These are phyloP conservation scores for Fusarium pseudocircinatum DNA, from an alignment of 2,329 filamentous ascomycete genomes.

Conservation along the genomic window DNA sequence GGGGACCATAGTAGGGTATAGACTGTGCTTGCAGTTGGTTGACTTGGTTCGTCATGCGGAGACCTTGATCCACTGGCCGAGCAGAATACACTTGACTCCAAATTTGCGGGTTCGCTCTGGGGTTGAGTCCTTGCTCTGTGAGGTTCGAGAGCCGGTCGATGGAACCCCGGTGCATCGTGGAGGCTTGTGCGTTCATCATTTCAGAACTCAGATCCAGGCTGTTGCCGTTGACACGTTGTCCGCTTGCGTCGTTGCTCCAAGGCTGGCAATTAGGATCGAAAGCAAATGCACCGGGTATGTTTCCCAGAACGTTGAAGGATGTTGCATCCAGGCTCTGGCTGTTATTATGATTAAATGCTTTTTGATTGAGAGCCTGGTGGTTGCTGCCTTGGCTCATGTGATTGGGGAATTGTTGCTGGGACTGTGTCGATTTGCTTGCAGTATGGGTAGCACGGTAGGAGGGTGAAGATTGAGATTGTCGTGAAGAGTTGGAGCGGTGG, in stretches of 20 bases:
- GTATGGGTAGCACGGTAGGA: conserved; percentile 47
- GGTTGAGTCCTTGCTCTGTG: conserved; percentile 43
- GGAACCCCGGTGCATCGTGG: conserved; percentile 49
- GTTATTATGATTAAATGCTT: conserved; percentile 41
- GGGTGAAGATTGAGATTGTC: conserved; percentile 54
- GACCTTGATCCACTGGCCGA: conserved; percentile 51
- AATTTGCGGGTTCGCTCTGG: conserved; percentile 43
- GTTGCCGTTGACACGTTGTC: conserved; percentile 41
- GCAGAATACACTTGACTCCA: conserved; percentile 52
- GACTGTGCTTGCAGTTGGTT: conserved; percentile 44
- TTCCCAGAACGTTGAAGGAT: conserved; percentile 42
- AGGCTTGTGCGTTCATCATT: conserved; percentile 39
- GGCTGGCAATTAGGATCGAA: conserved; percentile 59
- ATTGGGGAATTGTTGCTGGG: conserved; percentile 54
- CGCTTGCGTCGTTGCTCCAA: conserved; percentile 52
- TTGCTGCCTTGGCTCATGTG: conserved; percentile 56
- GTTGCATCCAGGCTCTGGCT: conserved; percentile 47
- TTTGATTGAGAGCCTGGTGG: conserved; percentile 47
- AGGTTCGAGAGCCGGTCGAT: conserved; percentile 51
- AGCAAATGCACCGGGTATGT: conserved; percentile 49
- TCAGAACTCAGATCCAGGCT: conserved; percentile 43
- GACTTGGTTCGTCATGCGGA: conserved; percentile 45
- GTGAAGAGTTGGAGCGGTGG: conserved; percentile 64
- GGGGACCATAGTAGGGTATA: conserved; percentile 45
- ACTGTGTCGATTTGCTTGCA: conserved; percentile 57